phyloP scores from a whole-genome alignment of 2,329 filamentous ascomycete genomes.

The Lachnellula subtilissima region DNA sequence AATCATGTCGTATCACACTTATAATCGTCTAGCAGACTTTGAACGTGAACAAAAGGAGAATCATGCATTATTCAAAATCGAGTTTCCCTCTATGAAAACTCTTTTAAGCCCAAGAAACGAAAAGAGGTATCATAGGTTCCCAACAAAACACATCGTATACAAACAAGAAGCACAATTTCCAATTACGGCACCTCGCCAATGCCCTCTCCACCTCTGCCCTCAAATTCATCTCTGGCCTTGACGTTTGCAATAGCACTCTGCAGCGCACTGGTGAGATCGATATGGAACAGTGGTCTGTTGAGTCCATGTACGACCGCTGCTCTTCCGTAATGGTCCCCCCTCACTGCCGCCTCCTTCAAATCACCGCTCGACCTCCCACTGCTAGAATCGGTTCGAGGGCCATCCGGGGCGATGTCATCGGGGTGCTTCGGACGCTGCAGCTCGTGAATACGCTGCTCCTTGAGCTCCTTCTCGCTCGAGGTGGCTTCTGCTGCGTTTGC shows the following conservation, averaged over 20 bases:
- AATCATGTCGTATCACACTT: background rate
- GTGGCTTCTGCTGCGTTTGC: conserved; percentile 62
- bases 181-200: conserved; percentile 20
- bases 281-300: conserved; percentile 87
- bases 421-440: conserved; percentile 23
- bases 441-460: conserved; percentile 20
- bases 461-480: conserved; percentile 49
- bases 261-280: conserved; percentile 83
- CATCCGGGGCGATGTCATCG: conserved; percentile 25
- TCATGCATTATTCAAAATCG: too few relatives aligned
- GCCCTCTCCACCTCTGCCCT: conserved; percentile 24
- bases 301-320: conserved; percentile 74
- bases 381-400: conserved; percentile 12
- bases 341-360: conserved; percentile 11
- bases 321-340: conserved; percentile 29
- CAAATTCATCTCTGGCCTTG: conserved; percentile 46
- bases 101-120: background rate
- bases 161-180: background rate
- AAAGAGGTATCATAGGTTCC: conserved; percentile 10
- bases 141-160: background rate
- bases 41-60: background rate
- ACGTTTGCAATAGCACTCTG: conserved; percentile 82
- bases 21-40: background rate
- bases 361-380: conserved; percentile 16
- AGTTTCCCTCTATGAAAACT: background rate